These are phyloP conservation scores for Galerina sulciceps DNA, from an alignment of 768 basidiomycete species.

Conservation along the genomic window DNA sequence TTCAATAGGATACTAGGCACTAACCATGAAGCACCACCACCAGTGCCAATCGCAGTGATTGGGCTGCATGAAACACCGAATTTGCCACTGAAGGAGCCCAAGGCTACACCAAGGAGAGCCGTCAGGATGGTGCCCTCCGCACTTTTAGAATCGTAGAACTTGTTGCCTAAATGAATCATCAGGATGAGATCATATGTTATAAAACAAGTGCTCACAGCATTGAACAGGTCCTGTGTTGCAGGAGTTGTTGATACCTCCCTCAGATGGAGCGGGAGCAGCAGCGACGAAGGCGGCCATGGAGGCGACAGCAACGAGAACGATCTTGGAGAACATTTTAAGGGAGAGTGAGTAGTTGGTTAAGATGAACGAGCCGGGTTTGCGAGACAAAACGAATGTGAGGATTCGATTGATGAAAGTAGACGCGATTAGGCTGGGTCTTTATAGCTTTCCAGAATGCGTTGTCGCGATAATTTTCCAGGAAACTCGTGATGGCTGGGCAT, in stretches of 20 bases:
- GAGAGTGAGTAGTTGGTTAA: conserved; percentile 13
- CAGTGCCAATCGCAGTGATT: conserved; percentile 23
- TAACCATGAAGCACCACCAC: conserved; percentile 6
- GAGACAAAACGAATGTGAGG: conserved; percentile 16
- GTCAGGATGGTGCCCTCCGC: neutral
- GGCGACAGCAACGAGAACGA: conserved; percentile 25
- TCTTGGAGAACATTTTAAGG: conserved; percentile 33
- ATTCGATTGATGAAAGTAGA: conserved; percentile 15
- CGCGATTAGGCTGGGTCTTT: neutral
- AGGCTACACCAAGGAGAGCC: conserved; percentile 12
- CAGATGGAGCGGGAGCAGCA: conserved; percentile 23
- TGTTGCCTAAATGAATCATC: conserved; percentile 19
- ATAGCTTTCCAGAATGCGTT: conserved; percentile 8
- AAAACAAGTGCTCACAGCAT: conserved; percentile 24
- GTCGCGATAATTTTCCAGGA: neutral
- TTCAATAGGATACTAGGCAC: neutral
- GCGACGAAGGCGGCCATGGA: conserved; percentile 30
- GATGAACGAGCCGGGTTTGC: conserved; percentile 1
- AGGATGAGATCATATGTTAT: neutral
- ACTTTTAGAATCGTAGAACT: conserved; percentile 11
- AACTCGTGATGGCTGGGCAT: neutral
- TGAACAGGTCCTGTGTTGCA: conserved; percentile 34
- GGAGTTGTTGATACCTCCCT: conserved; percentile 15
- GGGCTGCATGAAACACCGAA: conserved; percentile 26
- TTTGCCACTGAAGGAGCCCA: neutral